Percentiles rank a stretch among this genome's conserved stretches.
Conservation (phyloP, 2,329 filamentous ascomycete genomes). For the Aspergillus quadrilineatus region DNA sequence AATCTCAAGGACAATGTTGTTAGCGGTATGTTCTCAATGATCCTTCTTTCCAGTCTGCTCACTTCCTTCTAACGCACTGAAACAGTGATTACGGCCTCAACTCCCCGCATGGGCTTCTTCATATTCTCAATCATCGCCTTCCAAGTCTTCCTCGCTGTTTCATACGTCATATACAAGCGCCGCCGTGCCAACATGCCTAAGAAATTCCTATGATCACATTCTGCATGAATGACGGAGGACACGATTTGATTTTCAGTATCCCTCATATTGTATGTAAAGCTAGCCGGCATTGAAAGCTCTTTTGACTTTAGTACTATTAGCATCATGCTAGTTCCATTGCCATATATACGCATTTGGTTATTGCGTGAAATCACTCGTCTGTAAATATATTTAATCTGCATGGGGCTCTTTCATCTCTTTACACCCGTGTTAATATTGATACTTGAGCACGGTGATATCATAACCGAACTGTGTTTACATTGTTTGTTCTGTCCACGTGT, state of each 20-base stretch:
- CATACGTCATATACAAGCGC: slow-evolving; percentile 77
- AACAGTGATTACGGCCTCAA: slow-evolving; percentile 53
- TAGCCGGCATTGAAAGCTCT: background rate
- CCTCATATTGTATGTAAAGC: background rate
- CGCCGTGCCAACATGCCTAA: slow-evolving; percentile 75
- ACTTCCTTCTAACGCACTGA: background rate
- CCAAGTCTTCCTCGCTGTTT: slow-evolving; percentile 67
- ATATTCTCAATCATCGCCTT: slow-evolving; percentile 72
- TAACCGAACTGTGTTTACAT: background rate
- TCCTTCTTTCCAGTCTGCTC: background rate
- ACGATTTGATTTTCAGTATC: slow-evolving; percentile 2
- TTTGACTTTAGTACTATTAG: background rate
- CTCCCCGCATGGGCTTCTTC: slow-evolving; percentile 60
- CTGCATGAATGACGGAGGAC: slow-evolving; percentile 7
- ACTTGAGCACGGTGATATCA: background rate
- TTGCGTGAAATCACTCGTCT: background rate
- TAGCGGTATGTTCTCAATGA: slow-evolving; percentile 45
- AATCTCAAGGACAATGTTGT: slow-evolving; percentile 52
- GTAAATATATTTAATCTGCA: background rate
- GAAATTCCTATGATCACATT: slow-evolving; percentile 70
- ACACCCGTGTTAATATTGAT: background rate
- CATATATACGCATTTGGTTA: too few species aligned
- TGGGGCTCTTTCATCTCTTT: too few species aligned
- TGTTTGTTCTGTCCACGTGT: slow-evolving; percentile 9
- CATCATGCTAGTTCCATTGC: too few species aligned